Evolutionary conservation across 345 rosid species (phyloP), one percentile per base, ranked within the genome.

Genomic region (Brassica carinata): DNA sequence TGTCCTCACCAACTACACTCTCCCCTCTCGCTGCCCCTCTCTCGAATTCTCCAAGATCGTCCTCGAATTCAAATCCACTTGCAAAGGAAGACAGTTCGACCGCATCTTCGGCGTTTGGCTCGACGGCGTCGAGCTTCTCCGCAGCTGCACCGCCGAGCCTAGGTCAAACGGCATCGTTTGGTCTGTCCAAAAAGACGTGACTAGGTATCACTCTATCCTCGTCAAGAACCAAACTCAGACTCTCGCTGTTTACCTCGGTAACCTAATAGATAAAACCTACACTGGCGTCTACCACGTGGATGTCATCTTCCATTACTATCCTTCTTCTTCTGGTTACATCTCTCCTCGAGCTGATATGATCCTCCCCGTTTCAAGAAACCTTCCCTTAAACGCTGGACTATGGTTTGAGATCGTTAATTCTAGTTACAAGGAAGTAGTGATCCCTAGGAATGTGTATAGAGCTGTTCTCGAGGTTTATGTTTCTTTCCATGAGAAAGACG

Each of bases 91-190:
- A 61, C 99, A 95, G 69, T 92, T 77, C 72, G 99, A 95, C 65
- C 88, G 98, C 15, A 95, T 95, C 7, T 95, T 92, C 68, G 99
- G 99, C 0, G 86, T 92, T 43, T 95, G 98, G 99, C 85, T 95
- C 6, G 87, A 87, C 38, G 98, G 98, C 0, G 94, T 90, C 0
- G 99, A 95, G 92, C 88, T 95, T 85, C 92, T 95, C 74, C 85
- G 99, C 67, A 89, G 99, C 86, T 95, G 99, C 85, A 88, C 98
- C n/a, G 99, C 97, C 5, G 98, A 95, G 89, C 99, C 98, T 8
- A 86, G 80, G 8, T 65, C 87, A 0, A 88, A 83, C 48, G 99
- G 98, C 4, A 91, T 87, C 15, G 61, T 90, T 14, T 95, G 99
- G 99, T 88, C 84, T 0, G 94, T 95, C 0, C 68, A 82, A 67